Evolutionary conservation across 1,284 basidiomycete species (phyloP).

Genomic region (Sporisorium sorghi): DNA sequence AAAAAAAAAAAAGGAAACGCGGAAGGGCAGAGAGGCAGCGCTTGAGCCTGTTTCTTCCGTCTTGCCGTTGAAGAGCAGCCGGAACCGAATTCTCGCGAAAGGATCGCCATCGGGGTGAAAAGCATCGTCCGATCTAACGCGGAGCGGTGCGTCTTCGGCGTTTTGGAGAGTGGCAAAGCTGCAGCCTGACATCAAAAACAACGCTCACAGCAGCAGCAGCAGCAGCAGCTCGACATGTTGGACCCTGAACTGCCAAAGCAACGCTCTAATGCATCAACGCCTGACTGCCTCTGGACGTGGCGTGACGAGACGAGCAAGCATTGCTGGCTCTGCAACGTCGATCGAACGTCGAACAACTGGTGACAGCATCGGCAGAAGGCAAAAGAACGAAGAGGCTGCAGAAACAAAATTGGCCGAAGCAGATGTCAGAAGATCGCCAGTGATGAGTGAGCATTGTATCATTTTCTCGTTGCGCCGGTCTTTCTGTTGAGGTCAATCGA

Average conservation of each 20-base stretch:
- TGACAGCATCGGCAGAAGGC: neutral
- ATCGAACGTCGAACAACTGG: neutral
- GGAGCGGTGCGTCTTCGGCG: constrained; percentile 1
- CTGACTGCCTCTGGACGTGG: no score
- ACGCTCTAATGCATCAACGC: no score
- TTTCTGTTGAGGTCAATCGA: no score
- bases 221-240: no score
- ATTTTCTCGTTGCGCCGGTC: neutral
- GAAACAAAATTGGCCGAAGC: constrained; percentile 4
- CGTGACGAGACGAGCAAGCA: no score
- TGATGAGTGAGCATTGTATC: constrained; percentile 46
- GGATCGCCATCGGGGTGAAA: constrained; percentile 13
- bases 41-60: constrained; percentile 42
- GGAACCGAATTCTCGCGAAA: constrained; percentile 25
- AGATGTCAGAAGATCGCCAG: constrained; percentile 11
- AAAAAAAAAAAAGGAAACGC: neutral
- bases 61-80: neutral
- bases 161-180: neutral
- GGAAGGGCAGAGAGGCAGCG: neutral
- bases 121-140: neutral
- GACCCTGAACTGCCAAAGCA: no score
- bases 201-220: neutral
- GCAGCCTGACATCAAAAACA: constrained; percentile 19
- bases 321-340: constrained; percentile 7
- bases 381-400: neutral